Percentiles rank a stretch among this genome's conserved stretches.
Conservation (phyloP, 257 asterid genomes). For the Fraxinus anomala region DNA sequence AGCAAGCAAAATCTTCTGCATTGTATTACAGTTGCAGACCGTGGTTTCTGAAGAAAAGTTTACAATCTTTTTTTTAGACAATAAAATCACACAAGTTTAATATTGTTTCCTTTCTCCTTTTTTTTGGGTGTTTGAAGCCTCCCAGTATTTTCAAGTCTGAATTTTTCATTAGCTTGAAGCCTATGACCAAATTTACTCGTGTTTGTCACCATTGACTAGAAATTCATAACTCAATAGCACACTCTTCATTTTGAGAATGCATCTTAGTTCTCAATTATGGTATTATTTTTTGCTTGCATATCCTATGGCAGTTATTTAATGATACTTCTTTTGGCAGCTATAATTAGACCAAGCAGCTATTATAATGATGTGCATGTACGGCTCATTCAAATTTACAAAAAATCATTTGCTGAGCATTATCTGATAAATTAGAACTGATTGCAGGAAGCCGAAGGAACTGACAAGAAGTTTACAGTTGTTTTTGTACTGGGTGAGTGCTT, state of each 20-base stretch:
- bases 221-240: neutral
- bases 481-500: slow-evolving; percentile 25
- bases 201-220: neutral
- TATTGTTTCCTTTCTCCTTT: neutral
- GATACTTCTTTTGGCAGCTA: neutral
- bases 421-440: neutral
- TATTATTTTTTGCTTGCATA: neutral
- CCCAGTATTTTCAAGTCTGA: neutral
- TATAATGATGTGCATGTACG: neutral
- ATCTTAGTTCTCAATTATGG: neutral
- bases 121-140: neutral
- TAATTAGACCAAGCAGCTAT: neutral
- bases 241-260: neutral
- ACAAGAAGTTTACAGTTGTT: slow-evolving; percentile 26
- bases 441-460: slow-evolving; percentile 14
- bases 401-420: neutral
- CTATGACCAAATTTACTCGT: neutral
- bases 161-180: neutral
- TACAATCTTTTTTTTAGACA: neutral
- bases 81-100: neutral
- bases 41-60: neutral
- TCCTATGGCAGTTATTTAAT: neutral
- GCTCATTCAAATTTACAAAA: neutral
- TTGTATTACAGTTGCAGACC: neutral
- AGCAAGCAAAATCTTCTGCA: neutral